Conservation (phyloP, 768 basidiomycete genomes). For the Russula brevipes region DNA sequence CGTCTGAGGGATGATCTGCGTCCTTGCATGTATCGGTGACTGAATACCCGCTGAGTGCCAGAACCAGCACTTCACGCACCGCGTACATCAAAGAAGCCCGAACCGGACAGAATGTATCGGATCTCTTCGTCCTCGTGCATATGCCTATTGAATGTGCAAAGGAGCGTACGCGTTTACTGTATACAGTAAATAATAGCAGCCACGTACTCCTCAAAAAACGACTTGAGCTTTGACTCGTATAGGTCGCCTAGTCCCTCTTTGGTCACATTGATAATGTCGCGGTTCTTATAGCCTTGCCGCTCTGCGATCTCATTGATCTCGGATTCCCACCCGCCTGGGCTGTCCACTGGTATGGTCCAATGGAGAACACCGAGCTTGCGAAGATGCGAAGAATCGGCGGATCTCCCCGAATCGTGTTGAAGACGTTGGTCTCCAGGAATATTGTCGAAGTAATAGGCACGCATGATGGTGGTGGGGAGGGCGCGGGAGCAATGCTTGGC, state of each 20-base stretch:
- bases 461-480: constrained; percentile 33
- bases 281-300: constrained; percentile 75
- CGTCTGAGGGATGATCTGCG: constrained; percentile 59
- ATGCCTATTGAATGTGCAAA: constrained; percentile 47
- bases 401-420: constrained; percentile 64
- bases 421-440: constrained; percentile 77
- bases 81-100: constrained; percentile 88
- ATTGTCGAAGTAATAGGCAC: constrained; percentile 71
- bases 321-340: constrained; percentile 41
- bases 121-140: constrained; percentile 98
- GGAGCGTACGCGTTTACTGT: neutral
- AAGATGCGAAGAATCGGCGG: constrained; percentile 48
- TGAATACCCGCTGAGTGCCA: too few species aligned
- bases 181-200: neutral
- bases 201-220: constrained; percentile 73
- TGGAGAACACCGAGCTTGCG: constrained; percentile 56
- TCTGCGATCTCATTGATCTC: constrained; percentile 59
- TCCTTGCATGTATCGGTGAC: neutral
- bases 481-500: too few species aligned
- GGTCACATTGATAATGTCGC: constrained; percentile 73
- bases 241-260: constrained; percentile 74
- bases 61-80: constrained; percentile 42
- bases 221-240: constrained; percentile 78
- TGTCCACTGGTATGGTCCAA: constrained; percentile 61
- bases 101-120: constrained; percentile 79